Percentiles rank a stretch among this genome's conserved stretches.
These are phyloP conservation scores for Arthrobotrys megalospora DNA, from an alignment of 2,329 filamentous ascomycete species.

Conservation along the genomic window DNA sequence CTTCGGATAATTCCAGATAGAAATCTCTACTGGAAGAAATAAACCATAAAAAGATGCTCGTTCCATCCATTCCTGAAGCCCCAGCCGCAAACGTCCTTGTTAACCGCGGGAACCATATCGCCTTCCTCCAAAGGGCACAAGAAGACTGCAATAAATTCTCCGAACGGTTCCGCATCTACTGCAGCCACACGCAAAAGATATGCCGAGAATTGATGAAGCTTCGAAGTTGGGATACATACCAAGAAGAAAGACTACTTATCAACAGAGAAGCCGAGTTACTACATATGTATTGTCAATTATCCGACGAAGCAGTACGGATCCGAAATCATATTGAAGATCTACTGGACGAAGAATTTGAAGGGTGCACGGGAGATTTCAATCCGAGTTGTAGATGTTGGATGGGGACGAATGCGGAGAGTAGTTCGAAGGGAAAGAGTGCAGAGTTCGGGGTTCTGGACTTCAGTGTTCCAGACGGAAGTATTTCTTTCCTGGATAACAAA, in stretches of 20 bases:
- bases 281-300: constrained; percentile 21
- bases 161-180: constrained; percentile 15
- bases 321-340: not conserved
- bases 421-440: no score
- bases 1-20: no score
- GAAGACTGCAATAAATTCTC: constrained; percentile 17
- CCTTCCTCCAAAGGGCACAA: not conserved
- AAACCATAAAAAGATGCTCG: not conserved
- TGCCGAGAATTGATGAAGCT: not conserved
- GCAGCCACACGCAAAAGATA: not conserved
- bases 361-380: not conserved
- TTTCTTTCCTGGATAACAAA: constrained; percentile 24
- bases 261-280: not conserved
- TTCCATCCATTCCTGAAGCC: not conserved
- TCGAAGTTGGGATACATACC: constrained; percentile 3
- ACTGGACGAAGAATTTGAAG: not conserved
- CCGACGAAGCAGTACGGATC: constrained; percentile 10
- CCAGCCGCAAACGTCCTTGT: not conserved
- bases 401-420: not conserved
- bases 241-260: constrained; percentile 9
- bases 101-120: not conserved
- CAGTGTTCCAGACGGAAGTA: not conserved
- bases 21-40: no score
- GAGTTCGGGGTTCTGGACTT: not conserved
- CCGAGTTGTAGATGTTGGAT: constrained; percentile 12